phyloP scores from a whole-genome alignment of 805 yeast genomes.

The Myxozyma geophila region DNA sequence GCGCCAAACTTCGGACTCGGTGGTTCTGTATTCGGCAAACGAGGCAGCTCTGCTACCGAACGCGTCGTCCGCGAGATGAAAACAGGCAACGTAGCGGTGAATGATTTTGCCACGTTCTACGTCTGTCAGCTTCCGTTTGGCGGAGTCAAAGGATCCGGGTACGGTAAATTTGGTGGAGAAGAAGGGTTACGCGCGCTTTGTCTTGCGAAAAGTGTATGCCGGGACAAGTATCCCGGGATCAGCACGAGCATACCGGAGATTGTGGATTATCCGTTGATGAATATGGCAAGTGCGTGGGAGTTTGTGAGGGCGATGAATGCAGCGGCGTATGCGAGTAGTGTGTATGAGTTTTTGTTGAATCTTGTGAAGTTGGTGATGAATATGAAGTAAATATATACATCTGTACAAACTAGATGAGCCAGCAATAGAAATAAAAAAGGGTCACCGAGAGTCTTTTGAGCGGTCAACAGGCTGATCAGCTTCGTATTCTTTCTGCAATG shows the following conservation, averaged over 20 bases:
- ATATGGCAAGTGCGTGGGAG: slow-evolving; percentile 83
- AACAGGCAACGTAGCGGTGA: slow-evolving; percentile 93
- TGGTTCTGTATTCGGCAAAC: slow-evolving; percentile 78
- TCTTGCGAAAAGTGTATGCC: slow-evolving; percentile 82
- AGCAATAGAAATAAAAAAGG: not conserved
- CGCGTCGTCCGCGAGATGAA: slow-evolving; percentile 65
- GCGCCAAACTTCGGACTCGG: slow-evolving; percentile 89
- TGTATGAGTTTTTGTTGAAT: slow-evolving; percentile 61
- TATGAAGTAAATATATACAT: slow-evolving; percentile 9
- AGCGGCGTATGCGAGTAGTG: slow-evolving; percentile 72
- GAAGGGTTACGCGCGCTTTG: slow-evolving; percentile 94
- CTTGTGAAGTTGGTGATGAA: slow-evolving; percentile 20
- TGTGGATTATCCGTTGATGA: slow-evolving; percentile 86
- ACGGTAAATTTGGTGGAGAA: slow-evolving; percentile 97
- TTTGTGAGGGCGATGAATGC: slow-evolving; percentile 80
- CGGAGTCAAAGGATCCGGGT: slow-evolving; percentile 90
- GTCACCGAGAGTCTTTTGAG: not conserved
- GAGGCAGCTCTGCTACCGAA: slow-evolving; percentile 58
- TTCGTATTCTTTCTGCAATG: slow-evolving; percentile 36
- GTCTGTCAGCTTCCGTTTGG: slow-evolving; percentile 98
- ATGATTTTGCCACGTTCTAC: slow-evolving; percentile 93
- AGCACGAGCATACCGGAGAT: slow-evolving; percentile 83
- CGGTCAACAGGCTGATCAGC: slow-evolving; percentile 33
- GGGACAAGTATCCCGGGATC: slow-evolving; percentile 77
- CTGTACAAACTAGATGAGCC: slow-evolving; percentile 1